These are phyloP conservation scores for Carex parvula DNA, from an alignment of 176 grass and related monocot species.

Conservation along the genomic window DNA sequence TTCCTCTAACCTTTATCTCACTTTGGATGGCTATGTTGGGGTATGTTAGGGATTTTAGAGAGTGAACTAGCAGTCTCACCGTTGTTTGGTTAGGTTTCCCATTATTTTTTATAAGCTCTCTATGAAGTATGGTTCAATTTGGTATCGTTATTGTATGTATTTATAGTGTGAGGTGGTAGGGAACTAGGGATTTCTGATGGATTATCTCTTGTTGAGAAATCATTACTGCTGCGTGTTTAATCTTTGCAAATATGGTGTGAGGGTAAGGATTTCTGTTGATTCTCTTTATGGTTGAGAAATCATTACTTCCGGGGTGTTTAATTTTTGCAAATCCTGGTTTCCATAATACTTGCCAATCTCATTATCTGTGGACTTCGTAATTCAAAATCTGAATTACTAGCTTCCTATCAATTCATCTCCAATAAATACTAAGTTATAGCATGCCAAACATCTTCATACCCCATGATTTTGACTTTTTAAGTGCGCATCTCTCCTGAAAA, in stretches of 20 bases:
- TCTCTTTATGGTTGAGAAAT: neutral
- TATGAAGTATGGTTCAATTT: neutral
- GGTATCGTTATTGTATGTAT: neutral
- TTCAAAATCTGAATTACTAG: neutral
- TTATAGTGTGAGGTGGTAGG: neutral
- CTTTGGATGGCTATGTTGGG: neutral
- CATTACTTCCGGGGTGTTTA: neutral
- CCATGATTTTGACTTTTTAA: too few species aligned
- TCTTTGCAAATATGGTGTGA: neutral
- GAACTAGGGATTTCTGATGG: neutral
- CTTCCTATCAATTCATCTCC: neutral
- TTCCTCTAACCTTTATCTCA: neutral
- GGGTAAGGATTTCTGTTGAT: neutral
- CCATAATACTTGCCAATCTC: neutral
- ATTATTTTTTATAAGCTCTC: neutral
- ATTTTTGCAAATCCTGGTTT: neutral
- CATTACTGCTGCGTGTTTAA: neutral
- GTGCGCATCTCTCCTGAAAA: neutral
- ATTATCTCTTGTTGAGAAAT: neutral
- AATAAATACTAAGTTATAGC: neutral
- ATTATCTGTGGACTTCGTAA: neutral
- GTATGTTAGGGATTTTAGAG: neutral
- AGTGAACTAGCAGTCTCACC: neutral
- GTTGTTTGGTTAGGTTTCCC: neutral
- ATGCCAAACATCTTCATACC: neutral